Evolutionary conservation across 164 flowering plant genomes (phyloP).

Genomic region (Chloranthus sessilifolius): DNA sequence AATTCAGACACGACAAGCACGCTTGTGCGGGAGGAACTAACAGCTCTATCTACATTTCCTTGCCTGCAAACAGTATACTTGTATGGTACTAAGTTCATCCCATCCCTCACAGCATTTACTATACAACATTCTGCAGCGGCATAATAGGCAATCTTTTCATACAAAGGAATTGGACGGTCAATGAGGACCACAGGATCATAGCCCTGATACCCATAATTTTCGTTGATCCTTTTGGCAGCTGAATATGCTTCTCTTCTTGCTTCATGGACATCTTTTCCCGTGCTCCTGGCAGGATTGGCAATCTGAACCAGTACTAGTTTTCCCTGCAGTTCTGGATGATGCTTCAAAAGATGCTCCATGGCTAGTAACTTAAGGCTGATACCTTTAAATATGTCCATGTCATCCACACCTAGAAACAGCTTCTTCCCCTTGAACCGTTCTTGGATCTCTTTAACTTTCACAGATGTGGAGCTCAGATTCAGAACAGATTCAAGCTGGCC

Average conservation of each 20-base stretch:
- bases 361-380: neutral
- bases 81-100: conserved; percentile 11
- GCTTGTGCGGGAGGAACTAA: neutral
- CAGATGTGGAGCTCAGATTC: neutral
- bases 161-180: neutral
- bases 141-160: conserved; percentile 9
- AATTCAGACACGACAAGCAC: conserved; percentile 8
- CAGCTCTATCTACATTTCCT: conserved; percentile 3
- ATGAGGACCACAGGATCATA: neutral
- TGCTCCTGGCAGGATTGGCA: conserved; percentile 4
- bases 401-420: conserved; percentile 1
- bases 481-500: conserved; percentile 4
- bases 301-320: conserved; percentile 2
- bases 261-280: conserved; percentile 1
- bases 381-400: conserved; percentile 3
- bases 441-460: neutral
- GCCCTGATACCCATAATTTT: neutral
- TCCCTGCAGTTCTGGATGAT: conserved; percentile 1
- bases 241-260: neutral
- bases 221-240: conserved; percentile 1
- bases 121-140: conserved; percentile 10
- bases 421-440: neutral
- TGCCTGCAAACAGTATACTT: conserved; percentile 6
- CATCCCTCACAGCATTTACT: conserved; percentile 9
- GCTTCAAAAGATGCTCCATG: neutral